phyloP scores from a whole-genome alignment of 129 eudicot genomes.

The Helichrysum umbraculigerum region DNA sequence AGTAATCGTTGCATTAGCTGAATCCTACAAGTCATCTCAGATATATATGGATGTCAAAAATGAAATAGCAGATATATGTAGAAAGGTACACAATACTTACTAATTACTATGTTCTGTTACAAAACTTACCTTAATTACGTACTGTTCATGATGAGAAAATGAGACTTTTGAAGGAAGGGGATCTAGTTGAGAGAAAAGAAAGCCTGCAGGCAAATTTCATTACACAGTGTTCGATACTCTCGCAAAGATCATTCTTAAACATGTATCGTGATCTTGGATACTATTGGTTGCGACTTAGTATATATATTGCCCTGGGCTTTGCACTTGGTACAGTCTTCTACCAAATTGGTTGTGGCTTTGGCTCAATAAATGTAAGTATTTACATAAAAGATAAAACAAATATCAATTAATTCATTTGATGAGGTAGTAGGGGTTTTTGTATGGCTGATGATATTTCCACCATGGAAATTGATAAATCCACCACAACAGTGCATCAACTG shows the following conservation, averaged over 20 bases:
- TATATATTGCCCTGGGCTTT: slow-evolving; percentile 51
- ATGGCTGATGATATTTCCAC: too few relatives aligned
- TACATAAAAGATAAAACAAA: too few relatives aligned
- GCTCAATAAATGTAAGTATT: slow-evolving; percentile 59
- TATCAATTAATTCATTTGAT: too few relatives aligned
- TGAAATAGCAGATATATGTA: slow-evolving; percentile 38
- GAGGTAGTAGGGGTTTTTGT: too few relatives aligned
- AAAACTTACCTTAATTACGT: not conserved
- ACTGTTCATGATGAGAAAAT: not conserved
- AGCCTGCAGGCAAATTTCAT: slow-evolving; percentile 39
- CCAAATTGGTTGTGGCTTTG: slow-evolving; percentile 43
- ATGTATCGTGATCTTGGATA: slow-evolving; percentile 79
- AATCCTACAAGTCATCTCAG: slow-evolving; percentile 56
- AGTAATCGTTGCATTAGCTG: slow-evolving; percentile 41
- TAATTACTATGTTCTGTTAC: not conserved
- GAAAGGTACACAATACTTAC: slow-evolving; percentile 34
- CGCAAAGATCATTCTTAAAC: slow-evolving; percentile 56
- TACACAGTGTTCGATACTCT: slow-evolving; percentile 50
- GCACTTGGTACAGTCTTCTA: slow-evolving; percentile 61
- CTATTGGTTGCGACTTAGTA: slow-evolving; percentile 71
- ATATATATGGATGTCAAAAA: slow-evolving; percentile 33
- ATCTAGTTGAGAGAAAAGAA: slow-evolving; percentile 33
- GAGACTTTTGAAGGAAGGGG: slow-evolving; percentile 36
- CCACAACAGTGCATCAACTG: too few relatives aligned
- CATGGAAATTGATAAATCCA: too few relatives aligned